Base-by-base conservation (phyloP, 2,329 filamentous ascomycete species). In the Cercospora nicotianae region DNA sequence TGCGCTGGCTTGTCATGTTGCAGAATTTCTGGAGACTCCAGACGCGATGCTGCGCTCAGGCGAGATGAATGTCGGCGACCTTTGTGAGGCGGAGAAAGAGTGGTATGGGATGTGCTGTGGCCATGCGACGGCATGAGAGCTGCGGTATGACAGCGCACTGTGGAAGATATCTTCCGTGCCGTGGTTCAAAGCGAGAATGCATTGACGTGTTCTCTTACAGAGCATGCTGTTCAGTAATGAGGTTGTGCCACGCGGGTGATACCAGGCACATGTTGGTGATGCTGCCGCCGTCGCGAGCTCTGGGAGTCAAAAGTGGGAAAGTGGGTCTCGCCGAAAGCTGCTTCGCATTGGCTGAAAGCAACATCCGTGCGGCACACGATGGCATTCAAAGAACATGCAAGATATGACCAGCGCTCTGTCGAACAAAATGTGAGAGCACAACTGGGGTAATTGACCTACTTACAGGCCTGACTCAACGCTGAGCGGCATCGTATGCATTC, bases 381-480 rank as follows among this genome's bases (percentile, higher is more conserved):
- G 48, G 26, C 48, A 48, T 10, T 20, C 42, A 18, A 4, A 48
- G 18, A 48, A 20, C 33, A 48, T 48, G 18, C 42, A 48, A 20
- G n/a, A 51, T 20, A 23, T 23, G 20, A 28, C 16, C 20, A 53
- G 6, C 10, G 33, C 5, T 39, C 23, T 26, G 5, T 26, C 23
- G 48, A 53, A 28, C 20, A 23, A 28, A 28, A 28, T 5, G 48
- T 53, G 48, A 2, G 48, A 53, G 48, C 18, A 57, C 10, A 55
- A 58, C 51, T 58, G 20, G 31, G 51, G 18, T 58, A 10, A 26
- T 31, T 31, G 30, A 62, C 57, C 57, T 57, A 61, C 45, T 36
- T 51, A 62, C 58, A 66, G 59, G 20, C 28, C 42, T 31, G 13
- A 60, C 58, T 3, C 28, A 61, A 61, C 26, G 55, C 51, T 64